Conservation (phyloP, 176 grass and related monocot species). For the Lolium multiflorum region DNA sequence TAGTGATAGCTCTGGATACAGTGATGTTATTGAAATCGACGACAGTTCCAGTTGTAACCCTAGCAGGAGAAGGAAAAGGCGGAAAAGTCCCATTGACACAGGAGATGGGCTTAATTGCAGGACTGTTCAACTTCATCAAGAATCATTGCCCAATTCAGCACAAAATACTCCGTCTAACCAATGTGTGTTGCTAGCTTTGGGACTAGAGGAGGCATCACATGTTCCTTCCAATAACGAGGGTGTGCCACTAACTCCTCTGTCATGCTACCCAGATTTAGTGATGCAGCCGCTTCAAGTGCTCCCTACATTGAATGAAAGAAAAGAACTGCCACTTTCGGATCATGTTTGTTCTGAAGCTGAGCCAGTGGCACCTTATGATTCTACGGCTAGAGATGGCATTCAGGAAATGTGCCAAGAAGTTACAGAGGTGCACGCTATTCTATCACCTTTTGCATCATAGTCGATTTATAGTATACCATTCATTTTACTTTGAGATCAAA, state of each 20-base stretch:
- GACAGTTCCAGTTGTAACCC: constrained; percentile 21
- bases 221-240: constrained; percentile 7
- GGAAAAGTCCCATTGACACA: neutral
- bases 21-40: neutral
- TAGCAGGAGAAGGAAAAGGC: constrained; percentile 14
- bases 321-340: neutral
- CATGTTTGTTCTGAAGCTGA: constrained; percentile 22
- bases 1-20: constrained; percentile 12
- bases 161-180: constrained; percentile 11
- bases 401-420: constrained; percentile 10
- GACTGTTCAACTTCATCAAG: neutral
- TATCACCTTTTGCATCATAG: neutral
- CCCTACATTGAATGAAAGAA: neutral
- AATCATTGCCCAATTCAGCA: neutral
- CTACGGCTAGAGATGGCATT: neutral
- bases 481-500: neutral
- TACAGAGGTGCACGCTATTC: constrained; percentile 30
- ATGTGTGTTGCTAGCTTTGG: neutral
- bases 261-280: neutral
- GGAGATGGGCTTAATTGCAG: constrained; percentile 7
- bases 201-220: neutral
- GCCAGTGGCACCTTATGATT: constrained; percentile 10
- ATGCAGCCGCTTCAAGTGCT: neutral
- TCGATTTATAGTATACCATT: neutral
- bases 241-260: constrained; percentile 1